A percentile compares a stretch with the other conserved stretches of the same genome.
phyloP scores from a whole-genome alignment of 2,329 filamentous ascomycete genomes.

The Ophiostoma sp. region DNA sequence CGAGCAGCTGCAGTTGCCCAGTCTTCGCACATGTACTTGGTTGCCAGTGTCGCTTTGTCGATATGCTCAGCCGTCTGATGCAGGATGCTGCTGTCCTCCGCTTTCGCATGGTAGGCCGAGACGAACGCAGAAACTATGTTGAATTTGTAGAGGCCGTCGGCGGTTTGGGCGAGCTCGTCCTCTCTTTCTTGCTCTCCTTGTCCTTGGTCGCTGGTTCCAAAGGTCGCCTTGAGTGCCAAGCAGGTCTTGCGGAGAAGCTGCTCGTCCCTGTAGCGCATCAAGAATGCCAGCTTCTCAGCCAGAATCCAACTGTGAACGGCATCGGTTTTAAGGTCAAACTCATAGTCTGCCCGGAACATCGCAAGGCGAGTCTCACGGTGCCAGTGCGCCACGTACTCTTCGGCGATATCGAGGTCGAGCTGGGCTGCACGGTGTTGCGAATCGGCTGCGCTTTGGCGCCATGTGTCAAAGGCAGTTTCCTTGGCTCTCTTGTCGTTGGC shows the following conservation, averaged over 20 bases:
- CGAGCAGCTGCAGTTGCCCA: constrained; percentile 15
- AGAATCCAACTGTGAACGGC: constrained; percentile 31
- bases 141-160: constrained; percentile 17
- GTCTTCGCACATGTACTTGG: constrained; percentile 2
- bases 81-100: not conserved
- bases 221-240: not conserved
- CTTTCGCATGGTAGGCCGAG: not conserved
- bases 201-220: not conserved
- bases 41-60: constrained; percentile 3
- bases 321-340: constrained; percentile 24
- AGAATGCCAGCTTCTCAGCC: constrained; percentile 30
- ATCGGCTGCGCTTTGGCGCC: constrained; percentile 16
- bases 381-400: constrained; percentile 30
- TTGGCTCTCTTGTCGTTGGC: not conserved
- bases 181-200: not conserved
- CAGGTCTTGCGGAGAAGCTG: constrained; percentile 21
- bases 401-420: constrained; percentile 22
- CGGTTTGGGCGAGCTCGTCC: not conserved
- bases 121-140: constrained; percentile 8
- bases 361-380: constrained; percentile 29
- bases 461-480: not conserved
- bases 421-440: constrained; percentile 11
- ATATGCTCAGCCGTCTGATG: constrained; percentile 16
- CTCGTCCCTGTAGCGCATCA: constrained; percentile 28
- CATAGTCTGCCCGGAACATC: constrained; percentile 24